Base-by-base conservation (phyloP, 2,329 filamentous ascomycete genomes). In the Penicillium sp. region DNA sequence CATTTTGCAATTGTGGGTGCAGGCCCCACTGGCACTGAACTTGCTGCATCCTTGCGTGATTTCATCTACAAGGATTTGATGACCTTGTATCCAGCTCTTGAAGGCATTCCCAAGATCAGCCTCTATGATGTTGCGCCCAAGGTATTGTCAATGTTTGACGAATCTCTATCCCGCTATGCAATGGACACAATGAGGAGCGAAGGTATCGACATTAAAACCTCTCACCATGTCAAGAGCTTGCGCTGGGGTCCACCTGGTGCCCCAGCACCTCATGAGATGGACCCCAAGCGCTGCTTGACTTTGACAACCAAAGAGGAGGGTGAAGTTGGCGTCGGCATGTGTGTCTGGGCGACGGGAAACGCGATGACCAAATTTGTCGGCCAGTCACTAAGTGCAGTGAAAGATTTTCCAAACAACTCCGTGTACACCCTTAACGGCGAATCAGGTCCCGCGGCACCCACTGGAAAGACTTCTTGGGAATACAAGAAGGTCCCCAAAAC, bases 1-100 rank as follows among this genome's bases (percentile, higher is more conserved):
- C 85, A 86, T 70, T 88, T 88, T 68, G 84, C 85, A 0, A 81
- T 88, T 38, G 84, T 88, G 1, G 86, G 86, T 1, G 86, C 84
- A 30, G 86, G 86, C 1, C 85, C 83, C 0, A 85, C 83, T 4
- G 83, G 83, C 0, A 83, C 83, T 35, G 83, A 85, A 64, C 81
- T 87, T 58, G 82, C 84, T 2, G 86, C 84, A 1, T 83, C 86
- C 38, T 72, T 88, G 28, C 84, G 85, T 63, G 86, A 88, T 68
- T 81, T 87, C 56, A 84, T 88, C 67, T 73, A 76, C 15, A 79
- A 83, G 38, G 85, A 87, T 66, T 75, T 88, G 69, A 75, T 79
- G 19, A 77, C 73, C 42, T 69, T 87, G 19, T 87, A 88, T 64
- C 85, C 86, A 0, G 75, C 81, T 2, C 73, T 88, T 6, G 76